phyloP scores from a whole-genome alignment of 192 early-diverging fungal species.

The Coemansia sp. region DNA sequence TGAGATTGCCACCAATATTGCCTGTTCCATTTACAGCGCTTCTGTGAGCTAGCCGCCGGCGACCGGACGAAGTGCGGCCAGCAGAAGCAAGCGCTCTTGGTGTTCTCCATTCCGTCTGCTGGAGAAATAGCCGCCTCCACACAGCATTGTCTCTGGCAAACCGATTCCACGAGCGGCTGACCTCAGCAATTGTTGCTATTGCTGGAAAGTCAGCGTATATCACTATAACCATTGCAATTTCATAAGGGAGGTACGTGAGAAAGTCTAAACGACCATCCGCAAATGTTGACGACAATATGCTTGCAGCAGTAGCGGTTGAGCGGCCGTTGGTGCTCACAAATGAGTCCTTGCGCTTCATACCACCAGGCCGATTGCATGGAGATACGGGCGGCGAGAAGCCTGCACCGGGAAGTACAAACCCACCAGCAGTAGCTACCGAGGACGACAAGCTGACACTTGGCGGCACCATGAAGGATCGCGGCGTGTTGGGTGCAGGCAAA shows the following conservation, averaged over 20 bases:
- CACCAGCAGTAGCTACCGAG: not conserved
- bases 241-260: slow-evolving; percentile 64
- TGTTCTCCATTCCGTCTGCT: slow-evolving; percentile 56
- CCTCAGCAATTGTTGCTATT: slow-evolving; percentile 58
- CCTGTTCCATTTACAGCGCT: not conserved
- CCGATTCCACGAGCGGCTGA: slow-evolving; percentile 66
- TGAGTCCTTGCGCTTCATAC: slow-evolving; percentile 48
- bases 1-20: slow-evolving; percentile 4
- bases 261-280: slow-evolving; percentile 53
- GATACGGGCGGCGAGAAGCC: slow-evolving; percentile 6
- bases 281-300: not conserved
- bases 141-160: slow-evolving; percentile 67
- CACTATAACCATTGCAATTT: slow-evolving; percentile 69
- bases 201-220: slow-evolving; percentile 61
- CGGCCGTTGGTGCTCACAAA: slow-evolving; percentile 35
- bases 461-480: slow-evolving; percentile 25
- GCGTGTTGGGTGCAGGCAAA: slow-evolving; percentile 11
- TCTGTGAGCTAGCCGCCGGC: not conserved
- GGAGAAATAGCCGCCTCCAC: slow-evolving; percentile 65
- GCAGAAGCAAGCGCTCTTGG: slow-evolving; percentile 31
- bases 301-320: not conserved
- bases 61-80: slow-evolving; percentile 6
- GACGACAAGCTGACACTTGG: not conserved
- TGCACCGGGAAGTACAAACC: not conserved
- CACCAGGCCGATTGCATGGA: not conserved